Base-by-base conservation (phyloP, 305 asterid genomes). In the Solanum hybrid region DNA sequence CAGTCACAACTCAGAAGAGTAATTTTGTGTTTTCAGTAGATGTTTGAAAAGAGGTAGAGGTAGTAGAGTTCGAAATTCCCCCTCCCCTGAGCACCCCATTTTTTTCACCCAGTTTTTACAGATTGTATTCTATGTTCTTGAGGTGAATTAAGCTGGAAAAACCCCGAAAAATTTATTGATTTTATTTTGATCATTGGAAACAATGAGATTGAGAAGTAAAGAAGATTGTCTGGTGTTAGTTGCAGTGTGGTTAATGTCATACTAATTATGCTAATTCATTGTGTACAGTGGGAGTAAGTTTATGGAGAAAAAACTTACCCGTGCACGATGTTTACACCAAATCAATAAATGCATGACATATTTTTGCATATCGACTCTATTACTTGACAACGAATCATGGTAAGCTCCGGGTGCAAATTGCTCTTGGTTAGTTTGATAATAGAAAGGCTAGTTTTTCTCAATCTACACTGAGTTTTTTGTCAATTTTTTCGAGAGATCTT, bases 1-100 rank as follows among this genome's bases (percentile, higher is more conserved):
- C 77, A 85, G 77, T 85, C 88, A 31, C 88, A 85, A 57, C 77
- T 85, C 88, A 20, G 88, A 85, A 85, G 88, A 85, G 88, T 61
- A 57, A 85, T 85, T 83, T 83, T 85, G 88, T 85, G 77, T 85
- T 57, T 22, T 2, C 20, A 85, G 77, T 85, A 51, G 88, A 57
- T 31, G 45, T 85, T 85, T 15, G 77, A 85, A 85, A 57, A 41
- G 31, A 57, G 39, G 77, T 85, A 85, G 76, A 85, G 41, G 45
- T 85, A 51, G 88, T 85, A 85, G 88, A 85, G 88, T 57, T 57
- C 41, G 45, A 85, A 57, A 85, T 31, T 22, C 31, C 45, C 88
- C 88, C 41, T 29, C 29, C 76, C 76, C 26, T 1, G 75, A 45
- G 39, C 88, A 51, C 88, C 76, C 76, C 31, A 10, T 57, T 85